Evolutionary conservation across 805 yeast genomes (phyloP), one percentile per base, ranked within the genome.

Genomic region (Danielozyma ontarioensis): DNA sequence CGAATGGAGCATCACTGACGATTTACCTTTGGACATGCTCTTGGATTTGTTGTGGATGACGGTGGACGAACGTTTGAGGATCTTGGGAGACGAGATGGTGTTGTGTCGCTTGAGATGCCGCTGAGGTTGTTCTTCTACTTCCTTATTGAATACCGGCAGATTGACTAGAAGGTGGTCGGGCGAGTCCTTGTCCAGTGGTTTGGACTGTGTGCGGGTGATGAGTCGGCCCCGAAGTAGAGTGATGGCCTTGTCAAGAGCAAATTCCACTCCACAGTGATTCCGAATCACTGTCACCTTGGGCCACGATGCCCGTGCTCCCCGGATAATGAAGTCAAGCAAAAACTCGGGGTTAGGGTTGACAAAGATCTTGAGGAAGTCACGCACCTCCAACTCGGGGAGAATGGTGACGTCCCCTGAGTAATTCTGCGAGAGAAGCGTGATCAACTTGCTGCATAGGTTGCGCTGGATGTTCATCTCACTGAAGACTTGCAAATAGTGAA

Each of bases 401-500:
- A 93, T 88, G 1, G 97, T 93, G 25, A 93, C 82, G 55, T 93
- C 95, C 1, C 98, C 99, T 10, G 89, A 80, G 54, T 93, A 93
- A 41, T 80, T 79, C 51, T 93, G 98, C 0, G 89, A 74, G 13
- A 93, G 55, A 3, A 93, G 74, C 1, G 95, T 80, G 27, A 81
- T 74, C 28, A 84, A 42, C 43, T 86, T 87, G 8, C 88, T 78
- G 28, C 85, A 74, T 11, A 83, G 51, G 42, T 83, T 85, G 38
- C 80, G 76, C 27, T 82, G 76, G 12, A 93, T 60, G 12, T 95
- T 96, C 33, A 86, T 52, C 55, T 88, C 96, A 29, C 78, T 73
- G 28, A 77, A 57, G 38, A 93, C 63, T 39, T 82, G 85, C 25
- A 90, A 58, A 46, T 77, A 77, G 55, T 93, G 97, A 34, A 83